Evolutionary conservation across 352 stramenopile species (phyloP), one percentile per base, ranked within the genome.

Genomic region (Phytophthora ohioensis): DNA sequence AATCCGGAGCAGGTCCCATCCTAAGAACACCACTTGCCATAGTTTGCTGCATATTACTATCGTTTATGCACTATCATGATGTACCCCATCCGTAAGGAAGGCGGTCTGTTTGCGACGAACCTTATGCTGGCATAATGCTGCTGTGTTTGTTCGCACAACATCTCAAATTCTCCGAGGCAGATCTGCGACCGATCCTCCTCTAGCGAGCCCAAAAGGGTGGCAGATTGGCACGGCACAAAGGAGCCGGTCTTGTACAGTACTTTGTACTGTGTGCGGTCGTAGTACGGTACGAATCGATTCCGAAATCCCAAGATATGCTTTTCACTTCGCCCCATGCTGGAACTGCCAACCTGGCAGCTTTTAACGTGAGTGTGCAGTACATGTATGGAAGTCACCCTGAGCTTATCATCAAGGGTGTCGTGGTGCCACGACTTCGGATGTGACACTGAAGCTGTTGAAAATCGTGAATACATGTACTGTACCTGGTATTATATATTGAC

Each of bases 1-100:
- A 64, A 71, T 68, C 52, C 60, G 60, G 56, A 69, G 66, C 67
- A 12, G 13, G 34, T 71, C 71, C 71, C 71, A 78, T 75, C 59
- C 46, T 53, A 71, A 39, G 66, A 75, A 46, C 49, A 66, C 15
- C 3, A 27, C 32, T 27, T 13, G 1, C 3, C 41, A 73, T 70
- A 64, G 32, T 77, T 46, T 30, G 8, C 47, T 47, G 35, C 55
- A 71, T 59, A 71, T 58, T 59, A 68, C 36, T 68, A 47, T 75
- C 62, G 32, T 67, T 48, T 61, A 64, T 67, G 68, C 68, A 68
- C 62, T 15, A 38, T 3, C 52, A 68, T 31, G 41, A 41, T 60
- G 51, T 53, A 57, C 15, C 63, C 69, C 69, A 76, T 76, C 69
- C 17, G 54, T 15, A 8, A 68, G 39, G 63, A 76, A 68, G 52